Evolutionary conservation across 257 asterid genomes (phyloP), one percentile per base, ranked within the genome.

Genomic region (Gynochthodes officinalis): DNA sequence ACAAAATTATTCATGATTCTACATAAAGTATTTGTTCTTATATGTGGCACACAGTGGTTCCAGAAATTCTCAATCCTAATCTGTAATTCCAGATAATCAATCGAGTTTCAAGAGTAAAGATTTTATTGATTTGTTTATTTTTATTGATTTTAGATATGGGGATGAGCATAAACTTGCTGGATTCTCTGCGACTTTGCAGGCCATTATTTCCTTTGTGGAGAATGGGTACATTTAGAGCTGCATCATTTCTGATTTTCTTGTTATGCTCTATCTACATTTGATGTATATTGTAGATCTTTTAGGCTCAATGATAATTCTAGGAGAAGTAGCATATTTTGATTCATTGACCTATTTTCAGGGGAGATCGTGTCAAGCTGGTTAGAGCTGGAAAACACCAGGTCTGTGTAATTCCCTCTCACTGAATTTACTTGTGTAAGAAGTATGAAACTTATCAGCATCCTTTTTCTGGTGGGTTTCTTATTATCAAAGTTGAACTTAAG

Each of bases 381-480:
- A 89, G 84, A 83, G 99, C 99, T 59, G 99, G 99, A 57, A 95
- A 84, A 83, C 99, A 95, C 82, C 98, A 95, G 97, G 99, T 95
- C 75, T 70, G 79, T 78, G 16, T 49, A 44, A 35, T 78, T 63
- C 62, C 72, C 46, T 76, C 62, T 72, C 73, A 10, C 33, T 42
- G 61, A 49, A 64, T 44, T 69, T 76, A 32, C 53, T 35, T 75
- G n/a, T n/a, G n/a, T n/a, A n/a, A n/a, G n/a, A n/a, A n/a, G n/a
- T n/a, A n/a, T n/a, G n/a, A n/a, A n/a, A n/a, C n/a, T n/a, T n/a
- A n/a, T n/a, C n/a, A n/a, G n/a, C n/a, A 43, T 33, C 48, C 64
- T 32, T 50, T 9, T 27, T 11, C 57, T 32, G 35, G 6, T 69
- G 7, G 49, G 40, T n/a, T 50, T 67, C 71, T 44, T 66, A 27